Evolutionary conservation across 352 stramenopile genomes (phyloP), one percentile per base, ranked within the genome.

Genomic region (Pseudoperonospora humuli): DNA sequence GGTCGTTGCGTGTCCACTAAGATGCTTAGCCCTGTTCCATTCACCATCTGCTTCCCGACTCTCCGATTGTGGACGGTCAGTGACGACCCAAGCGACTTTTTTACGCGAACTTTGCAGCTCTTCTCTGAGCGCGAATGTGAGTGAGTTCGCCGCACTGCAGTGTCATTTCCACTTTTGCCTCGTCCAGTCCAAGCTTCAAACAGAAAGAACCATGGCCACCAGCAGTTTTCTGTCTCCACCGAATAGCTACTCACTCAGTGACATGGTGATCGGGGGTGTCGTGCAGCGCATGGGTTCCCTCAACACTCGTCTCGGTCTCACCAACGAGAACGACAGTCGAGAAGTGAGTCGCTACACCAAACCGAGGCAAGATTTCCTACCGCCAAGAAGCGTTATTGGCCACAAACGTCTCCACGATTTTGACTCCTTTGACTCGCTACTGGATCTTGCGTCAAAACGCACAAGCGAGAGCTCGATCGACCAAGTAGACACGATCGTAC

Each of bases 161-260:
- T n/a, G n/a, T n/a, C n/a, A n/a, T n/a, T n/a, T n/a, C n/a, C n/a
- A n/a, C n/a, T n/a, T n/a, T n/a, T n/a, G n/a, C n/a, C 23, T 26
- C 23, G 23, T 26, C 23, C n/a, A n/a, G n/a, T 33, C 3, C 27
- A 33, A 33, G 27, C n/a, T n/a, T 26, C 23, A 26, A 7, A 26
- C 23, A 26, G 23, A 26, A 26, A 4, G 4, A 26, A 39, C 10
- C n/a, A 52, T 52, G 49, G 17, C 35, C 13, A 57, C n/a, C n/a
- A n/a, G 32, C 32, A 50, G 23, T 23, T 32, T 32, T 1, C 24
- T 57, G 33, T 10, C 26, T 7, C 33, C 32, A 9, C 34, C 33
- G 34, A 57, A 42, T 23, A 28, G 10, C 6, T 40, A 36, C 23
- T 6, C 26, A 7, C 20, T 57, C 3, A 36, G 38, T 11, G 46